Conservation (phyloP, 1,139 yeast genomes). For the Kodamaea ohmeri region DNA sequence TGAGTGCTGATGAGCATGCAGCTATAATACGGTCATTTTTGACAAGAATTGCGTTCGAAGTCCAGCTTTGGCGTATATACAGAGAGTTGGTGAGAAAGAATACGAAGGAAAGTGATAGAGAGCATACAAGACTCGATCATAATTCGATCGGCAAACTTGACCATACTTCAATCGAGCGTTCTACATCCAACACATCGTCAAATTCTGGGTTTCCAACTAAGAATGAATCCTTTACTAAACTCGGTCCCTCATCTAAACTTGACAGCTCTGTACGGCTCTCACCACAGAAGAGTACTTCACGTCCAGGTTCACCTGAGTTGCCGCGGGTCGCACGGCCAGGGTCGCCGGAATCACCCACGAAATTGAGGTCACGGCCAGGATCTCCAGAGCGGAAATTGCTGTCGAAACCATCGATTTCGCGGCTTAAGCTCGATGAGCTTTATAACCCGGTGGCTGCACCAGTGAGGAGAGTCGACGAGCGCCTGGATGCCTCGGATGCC, state of each 20-base stretch:
- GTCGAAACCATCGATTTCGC: constrained; percentile 26
- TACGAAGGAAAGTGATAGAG: neutral
- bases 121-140: constrained; percentile 2
- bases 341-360: neutral
- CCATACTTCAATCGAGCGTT: neutral
- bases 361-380: constrained; percentile 4
- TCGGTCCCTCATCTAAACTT: neutral
- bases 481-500: neutral
- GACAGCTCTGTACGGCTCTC: constrained; percentile 6
- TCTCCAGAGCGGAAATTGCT: constrained; percentile 12
- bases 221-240: neutral
- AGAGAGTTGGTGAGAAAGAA: constrained; percentile 24
- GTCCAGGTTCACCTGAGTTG: constrained; percentile 3
- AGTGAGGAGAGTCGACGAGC: constrained; percentile 9
- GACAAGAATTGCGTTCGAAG: constrained; percentile 50
- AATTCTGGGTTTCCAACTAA: neutral
- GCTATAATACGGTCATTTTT: constrained; percentile 48
- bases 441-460: constrained; percentile 27
- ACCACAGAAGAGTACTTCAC: constrained; percentile 3
- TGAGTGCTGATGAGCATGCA: constrained; percentile 39
- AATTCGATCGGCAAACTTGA: constrained; percentile 1
- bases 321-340: neutral
- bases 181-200: neutral
- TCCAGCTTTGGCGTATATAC: constrained; percentile 63
- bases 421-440: constrained; percentile 23